phyloP scores from a whole-genome alignment of 352 stramenopile genomes.

The Peronospora belbahrii region DNA sequence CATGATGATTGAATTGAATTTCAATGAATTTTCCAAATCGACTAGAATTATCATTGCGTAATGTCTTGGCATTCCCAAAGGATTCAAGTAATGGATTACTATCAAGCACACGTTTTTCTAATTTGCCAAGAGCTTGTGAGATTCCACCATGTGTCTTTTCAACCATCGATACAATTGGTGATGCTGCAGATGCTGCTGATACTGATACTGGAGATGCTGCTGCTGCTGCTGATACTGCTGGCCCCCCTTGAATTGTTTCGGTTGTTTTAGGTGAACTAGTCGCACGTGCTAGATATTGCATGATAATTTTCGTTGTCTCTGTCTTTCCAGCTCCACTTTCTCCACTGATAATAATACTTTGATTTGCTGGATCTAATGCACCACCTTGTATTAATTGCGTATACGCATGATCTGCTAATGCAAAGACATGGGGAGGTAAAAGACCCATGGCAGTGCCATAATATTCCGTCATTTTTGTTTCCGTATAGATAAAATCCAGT shows the following conservation, averaged over 20 bases:
- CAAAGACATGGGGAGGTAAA: constrained; percentile 88
- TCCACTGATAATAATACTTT: constrained; percentile 90
- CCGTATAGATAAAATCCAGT: constrained; percentile 57
- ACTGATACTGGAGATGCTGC: no score
- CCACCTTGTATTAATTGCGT: constrained; percentile 81
- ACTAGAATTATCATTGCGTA: constrained; percentile 95
- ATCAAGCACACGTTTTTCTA: constrained; percentile 83
- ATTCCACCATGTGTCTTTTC: constrained; percentile 62
- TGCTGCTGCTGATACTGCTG: no score
- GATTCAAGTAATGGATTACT: constrained; percentile 86
- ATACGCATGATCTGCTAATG: constrained; percentile 84
- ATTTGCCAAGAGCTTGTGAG: constrained; percentile 82
- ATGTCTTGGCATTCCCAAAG: constrained; percentile 90
- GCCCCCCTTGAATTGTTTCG: no score
- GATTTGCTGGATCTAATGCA: constrained; percentile 74
- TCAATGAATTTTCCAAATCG: constrained; percentile 98
- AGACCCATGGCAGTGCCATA: constrained; percentile 75
- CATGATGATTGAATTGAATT: constrained; percentile 92
- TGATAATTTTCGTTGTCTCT: constrained; percentile 90
- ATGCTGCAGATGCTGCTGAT: no score
- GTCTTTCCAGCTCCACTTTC: constrained; percentile 88
- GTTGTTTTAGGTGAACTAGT: constrained; percentile 61
- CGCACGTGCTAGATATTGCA: constrained; percentile 80
- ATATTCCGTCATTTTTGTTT: constrained; percentile 83
- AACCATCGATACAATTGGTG: no score